Conservation (phyloP, 2,329 filamentous ascomycete genomes). For the Beauveria medogensis region DNA sequence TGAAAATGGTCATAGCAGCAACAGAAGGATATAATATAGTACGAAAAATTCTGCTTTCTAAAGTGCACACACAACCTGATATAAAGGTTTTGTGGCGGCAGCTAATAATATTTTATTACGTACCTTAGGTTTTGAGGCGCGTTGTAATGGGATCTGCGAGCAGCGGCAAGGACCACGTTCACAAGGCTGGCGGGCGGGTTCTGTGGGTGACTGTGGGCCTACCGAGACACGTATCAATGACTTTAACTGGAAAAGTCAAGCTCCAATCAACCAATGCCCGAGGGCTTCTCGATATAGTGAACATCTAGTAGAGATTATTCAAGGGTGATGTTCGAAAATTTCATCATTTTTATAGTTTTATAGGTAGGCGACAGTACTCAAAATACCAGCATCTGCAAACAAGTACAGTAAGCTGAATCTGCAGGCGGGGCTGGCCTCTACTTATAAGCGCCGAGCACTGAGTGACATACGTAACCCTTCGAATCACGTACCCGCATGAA, state of each 20-base stretch:
- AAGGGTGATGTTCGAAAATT: too few species aligned
- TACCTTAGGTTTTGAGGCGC: background rate
- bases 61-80: background rate
- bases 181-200: background rate
- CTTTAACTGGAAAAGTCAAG: too few species aligned
- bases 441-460: background rate
- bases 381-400: too few species aligned
- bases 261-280: too few species aligned
- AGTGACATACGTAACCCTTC: background rate
- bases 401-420: background rate
- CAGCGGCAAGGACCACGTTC: background rate
- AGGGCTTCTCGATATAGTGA: too few species aligned
- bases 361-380: too few species aligned
- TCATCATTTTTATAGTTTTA: too few species aligned
- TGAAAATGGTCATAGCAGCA: background rate
- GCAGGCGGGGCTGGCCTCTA: background rate
- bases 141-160: background rate
- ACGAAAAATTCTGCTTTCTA: background rate
- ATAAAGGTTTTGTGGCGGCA: background rate
- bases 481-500: background rate
- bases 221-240: too few species aligned
- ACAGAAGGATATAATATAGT: background rate
- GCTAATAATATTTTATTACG: background rate
- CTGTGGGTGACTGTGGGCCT: background rate
- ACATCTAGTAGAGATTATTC: too few species aligned